Percentiles rank a stretch among this genome's conserved stretches.
phyloP scores from a whole-genome alignment of 2,329 filamentous ascomycete species.

The Neonectria hederae region DNA sequence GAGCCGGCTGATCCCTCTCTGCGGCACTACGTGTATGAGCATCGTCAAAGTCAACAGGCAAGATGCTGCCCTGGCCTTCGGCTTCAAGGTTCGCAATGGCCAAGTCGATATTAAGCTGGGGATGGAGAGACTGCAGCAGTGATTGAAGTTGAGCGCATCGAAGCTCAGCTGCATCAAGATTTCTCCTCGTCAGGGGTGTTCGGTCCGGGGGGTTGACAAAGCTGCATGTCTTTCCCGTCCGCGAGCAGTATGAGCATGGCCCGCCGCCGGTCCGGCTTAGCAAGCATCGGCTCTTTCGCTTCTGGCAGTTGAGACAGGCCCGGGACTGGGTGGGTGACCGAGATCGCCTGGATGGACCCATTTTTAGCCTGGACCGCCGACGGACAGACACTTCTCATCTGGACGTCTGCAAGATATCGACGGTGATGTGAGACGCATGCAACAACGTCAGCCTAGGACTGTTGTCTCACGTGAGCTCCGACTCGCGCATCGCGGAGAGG shows the following conservation, averaged over 20 bases:
- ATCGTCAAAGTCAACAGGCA: background rate
- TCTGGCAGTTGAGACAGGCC: conserved; percentile 36
- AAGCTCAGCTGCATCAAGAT: conserved; percentile 46
- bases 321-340: conserved; percentile 16
- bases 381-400: background rate
- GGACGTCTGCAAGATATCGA: conserved; percentile 6
- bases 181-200: conserved; percentile 49
- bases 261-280: conserved; percentile 34
- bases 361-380: conserved; percentile 4
- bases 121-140: conserved; percentile 42
- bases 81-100: conserved; percentile 8
- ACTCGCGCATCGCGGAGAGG: background rate
- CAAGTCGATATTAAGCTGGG: conserved; percentile 41
- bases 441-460: background rate
- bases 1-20: conserved; percentile 9
- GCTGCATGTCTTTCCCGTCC: conserved; percentile 44
- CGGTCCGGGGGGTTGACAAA: conserved; percentile 47
- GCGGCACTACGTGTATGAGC: background rate
- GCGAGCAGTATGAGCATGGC: conserved; percentile 38
- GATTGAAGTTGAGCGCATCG: conserved; percentile 40
- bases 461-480: conserved; percentile 1
- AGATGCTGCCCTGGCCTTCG: background rate
- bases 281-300: conserved; percentile 37
- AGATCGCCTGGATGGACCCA: conserved; percentile 19
- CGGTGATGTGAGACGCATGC: background rate